Evolutionary conservation across 1,284 basidiomycete species (phyloP).

Genomic region (Ganoderma lucidum): DNA sequence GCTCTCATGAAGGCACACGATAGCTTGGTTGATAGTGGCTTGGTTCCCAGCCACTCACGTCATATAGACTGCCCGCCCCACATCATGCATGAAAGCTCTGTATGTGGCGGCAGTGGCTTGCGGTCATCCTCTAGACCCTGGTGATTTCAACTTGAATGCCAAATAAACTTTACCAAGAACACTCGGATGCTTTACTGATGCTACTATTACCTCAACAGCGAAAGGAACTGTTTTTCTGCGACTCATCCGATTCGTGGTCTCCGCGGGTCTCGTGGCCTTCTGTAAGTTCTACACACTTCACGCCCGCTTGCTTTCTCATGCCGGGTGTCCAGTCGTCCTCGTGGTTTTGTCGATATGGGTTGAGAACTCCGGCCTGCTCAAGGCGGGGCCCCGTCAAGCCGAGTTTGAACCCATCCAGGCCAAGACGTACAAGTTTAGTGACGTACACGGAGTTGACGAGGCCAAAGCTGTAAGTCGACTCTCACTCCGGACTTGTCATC

Average conservation of each 20-base stretch:
- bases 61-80: not conserved
- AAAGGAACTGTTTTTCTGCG: slow-evolving; percentile 72
- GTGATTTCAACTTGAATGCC: not conserved
- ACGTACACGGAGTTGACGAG: slow-evolving; percentile 95
- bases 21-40: not conserved
- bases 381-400: slow-evolving; percentile 79
- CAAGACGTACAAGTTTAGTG: slow-evolving; percentile 87
- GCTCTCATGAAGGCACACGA: not conserved
- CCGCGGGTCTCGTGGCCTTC: slow-evolving; percentile 38
- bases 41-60: not conserved
- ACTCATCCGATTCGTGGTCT: slow-evolving; percentile 66
- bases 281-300: slow-evolving; percentile 32
- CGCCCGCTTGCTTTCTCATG: slow-evolving; percentile 55
- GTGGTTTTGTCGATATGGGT: slow-evolving; percentile 88
- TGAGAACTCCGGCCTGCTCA: slow-evolving; percentile 92
- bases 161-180: not conserved
- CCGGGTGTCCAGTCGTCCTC: slow-evolving; percentile 64
- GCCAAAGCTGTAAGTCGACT: slow-evolving; percentile 76
- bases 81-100: not conserved
- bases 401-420: slow-evolving; percentile 83
- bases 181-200: slow-evolving; percentile 11
- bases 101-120: slow-evolving; percentile 4
- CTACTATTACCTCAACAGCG: slow-evolving; percentile 48
- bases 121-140: not conserved
- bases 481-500: slow-evolving; percentile 10